Conservation (phyloP, 1,139 yeast genomes). For the Zygotorulaspora mrakii region DNA sequence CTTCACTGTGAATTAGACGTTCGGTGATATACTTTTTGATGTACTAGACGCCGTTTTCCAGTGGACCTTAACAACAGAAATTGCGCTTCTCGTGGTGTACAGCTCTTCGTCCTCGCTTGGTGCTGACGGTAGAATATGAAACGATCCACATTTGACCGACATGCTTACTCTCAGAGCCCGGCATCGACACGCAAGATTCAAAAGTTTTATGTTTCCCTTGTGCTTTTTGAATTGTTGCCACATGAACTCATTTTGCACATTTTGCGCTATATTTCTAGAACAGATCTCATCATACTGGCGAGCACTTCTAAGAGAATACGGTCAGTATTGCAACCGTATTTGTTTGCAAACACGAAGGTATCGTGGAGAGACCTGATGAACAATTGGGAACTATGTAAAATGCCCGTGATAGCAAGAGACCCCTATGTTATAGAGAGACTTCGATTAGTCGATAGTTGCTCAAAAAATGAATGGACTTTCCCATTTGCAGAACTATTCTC, state of each 20-base stretch:
- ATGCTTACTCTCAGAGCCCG: not conserved
- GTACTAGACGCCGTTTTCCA: too few species aligned
- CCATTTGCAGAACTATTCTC: conserved; percentile 29
- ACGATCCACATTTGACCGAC: not conserved
- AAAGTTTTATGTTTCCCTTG: not conserved
- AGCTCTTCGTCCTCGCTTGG: too few species aligned
- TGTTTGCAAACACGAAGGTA: conserved; percentile 25
- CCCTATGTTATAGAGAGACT: conserved; percentile 24
- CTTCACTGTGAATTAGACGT: too few species aligned
- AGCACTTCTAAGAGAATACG: conserved; percentile 14
- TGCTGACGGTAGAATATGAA: too few species aligned
- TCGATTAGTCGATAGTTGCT: conserved; percentile 27
- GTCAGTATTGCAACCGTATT: conserved; percentile 23
- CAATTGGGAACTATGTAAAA: conserved; percentile 8
- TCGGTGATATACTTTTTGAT: too few species aligned
- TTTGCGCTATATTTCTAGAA: conserved; percentile 9
- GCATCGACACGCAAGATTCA: not conserved
- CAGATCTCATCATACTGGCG: conserved; percentile 16
- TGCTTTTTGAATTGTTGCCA: conserved; percentile 15
- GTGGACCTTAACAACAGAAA: too few species aligned
- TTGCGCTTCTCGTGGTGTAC: not conserved
- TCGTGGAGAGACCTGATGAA: conserved; percentile 25
- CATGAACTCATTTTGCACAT: conserved; percentile 18
- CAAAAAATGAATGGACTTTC: conserved; percentile 36
- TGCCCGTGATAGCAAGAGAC: conserved; percentile 8